Conservation (phyloP, 2,329 filamentous ascomycete genomes). For the Leptodontidium sp. region DNA sequence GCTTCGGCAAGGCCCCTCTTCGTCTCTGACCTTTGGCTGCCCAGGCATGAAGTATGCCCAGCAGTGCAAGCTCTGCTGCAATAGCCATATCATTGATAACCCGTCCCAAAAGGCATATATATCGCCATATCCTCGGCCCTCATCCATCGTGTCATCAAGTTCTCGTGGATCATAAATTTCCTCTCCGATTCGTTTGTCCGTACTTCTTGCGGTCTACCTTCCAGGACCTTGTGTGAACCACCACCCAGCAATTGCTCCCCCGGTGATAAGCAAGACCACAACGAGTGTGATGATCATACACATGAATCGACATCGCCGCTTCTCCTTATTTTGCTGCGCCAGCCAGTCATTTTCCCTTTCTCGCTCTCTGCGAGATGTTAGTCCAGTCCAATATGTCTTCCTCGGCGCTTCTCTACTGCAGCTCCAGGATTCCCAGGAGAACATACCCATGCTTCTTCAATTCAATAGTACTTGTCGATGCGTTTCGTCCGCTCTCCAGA, state of each 20-base stretch:
- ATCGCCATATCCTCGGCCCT: neutral
- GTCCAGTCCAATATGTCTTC: neutral
- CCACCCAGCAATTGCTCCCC: constrained; percentile 40
- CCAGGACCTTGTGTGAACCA: constrained; percentile 38
- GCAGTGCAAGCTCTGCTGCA: constrained; percentile 9
- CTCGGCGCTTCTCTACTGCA: neutral
- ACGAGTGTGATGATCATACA: constrained; percentile 39
- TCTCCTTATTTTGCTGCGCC: constrained; percentile 44
- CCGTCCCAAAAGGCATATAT: neutral
- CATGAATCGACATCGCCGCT: constrained; percentile 40
- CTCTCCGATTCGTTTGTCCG: neutral
- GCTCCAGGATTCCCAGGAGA: neutral
- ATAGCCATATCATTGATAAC: neutral
- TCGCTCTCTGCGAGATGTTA: neutral
- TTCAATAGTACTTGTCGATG: constrained; percentile 20
- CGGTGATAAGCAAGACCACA: constrained; percentile 38
- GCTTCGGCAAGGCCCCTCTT: neutral
- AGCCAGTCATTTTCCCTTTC: constrained; percentile 45
- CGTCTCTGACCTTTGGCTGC: neutral
- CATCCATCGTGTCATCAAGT: constrained; percentile 17
- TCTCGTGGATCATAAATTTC: constrained; percentile 8
- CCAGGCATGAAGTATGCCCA: neutral
- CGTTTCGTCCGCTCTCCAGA: constrained; percentile 34
- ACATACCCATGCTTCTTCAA: constrained; percentile 30
- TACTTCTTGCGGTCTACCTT: neutral